These are phyloP conservation scores for Liquidambar formosana DNA, from an alignment of 164 flowering plant genomes.

Conservation along the genomic window DNA sequence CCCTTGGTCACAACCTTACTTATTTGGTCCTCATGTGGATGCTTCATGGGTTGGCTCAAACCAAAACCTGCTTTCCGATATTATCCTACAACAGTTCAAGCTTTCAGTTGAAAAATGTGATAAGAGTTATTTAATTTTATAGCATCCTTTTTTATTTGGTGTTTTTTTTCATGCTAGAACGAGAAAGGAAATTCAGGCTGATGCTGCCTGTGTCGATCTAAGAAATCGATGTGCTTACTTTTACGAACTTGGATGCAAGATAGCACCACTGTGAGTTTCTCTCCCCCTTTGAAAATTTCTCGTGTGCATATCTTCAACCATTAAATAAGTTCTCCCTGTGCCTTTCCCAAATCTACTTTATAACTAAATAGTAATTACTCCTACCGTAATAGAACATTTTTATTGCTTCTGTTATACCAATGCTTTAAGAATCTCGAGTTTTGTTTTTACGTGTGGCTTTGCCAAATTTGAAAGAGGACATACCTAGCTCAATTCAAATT, in stretches of 20 bases:
- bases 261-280: conserved; percentile 73
- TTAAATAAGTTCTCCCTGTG: background rate
- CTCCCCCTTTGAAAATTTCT: background rate
- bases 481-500: background rate
- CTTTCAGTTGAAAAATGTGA: background rate
- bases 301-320: background rate
- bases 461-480: background rate
- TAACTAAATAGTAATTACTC: background rate
- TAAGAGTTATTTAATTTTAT: background rate
- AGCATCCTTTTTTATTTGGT: background rate
- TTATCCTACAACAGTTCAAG: too few species aligned
- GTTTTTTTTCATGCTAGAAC: conserved; percentile 46
- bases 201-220: conserved; percentile 83
- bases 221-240: conserved; percentile 73
- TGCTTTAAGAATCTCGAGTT: background rate
- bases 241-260: conserved; percentile 89
- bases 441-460: background rate
- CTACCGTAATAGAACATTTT: too few species aligned
- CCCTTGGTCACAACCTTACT: too few species aligned
- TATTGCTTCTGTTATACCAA: background rate
- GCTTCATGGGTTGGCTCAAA: too few species aligned
- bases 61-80: too few species aligned
- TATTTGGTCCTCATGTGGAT: too few species aligned
- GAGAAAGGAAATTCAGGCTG: conserved; percentile 89
- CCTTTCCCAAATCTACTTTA: background rate